Evolutionary conservation across 345 rosid genomes (phyloP), one percentile per base, ranked within the genome.

Genomic region (Gossypium anomalum): DNA sequence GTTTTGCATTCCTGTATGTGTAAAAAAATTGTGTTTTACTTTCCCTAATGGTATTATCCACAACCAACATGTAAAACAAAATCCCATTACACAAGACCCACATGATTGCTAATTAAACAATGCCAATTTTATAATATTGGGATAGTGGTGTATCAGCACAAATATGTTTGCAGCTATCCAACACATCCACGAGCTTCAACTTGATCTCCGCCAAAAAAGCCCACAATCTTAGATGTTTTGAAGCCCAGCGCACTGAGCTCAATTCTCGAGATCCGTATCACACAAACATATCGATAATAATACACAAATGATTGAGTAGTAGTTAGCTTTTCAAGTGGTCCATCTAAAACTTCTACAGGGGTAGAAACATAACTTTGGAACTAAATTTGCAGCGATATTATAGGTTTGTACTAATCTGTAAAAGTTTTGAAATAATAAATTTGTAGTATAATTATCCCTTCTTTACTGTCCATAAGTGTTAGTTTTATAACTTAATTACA

Each of bases 191-290:
- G 0, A 34, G 38, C 38, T 34, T 70, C 95, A 88, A 85, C 98
- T 92, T 20, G 90, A 45, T 56, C 88, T 85, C 67, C 89, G 96
- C 2, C 93, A 87, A 73, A 91, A 91, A 91, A 78, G 71, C 82
- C 44, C 85, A 87, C 85, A 91, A 94, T 74, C 98, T 94, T 67
- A 87, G 91, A 82, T 98, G 94, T 29, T 95, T 91, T 16, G 95
- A 94, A 78, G 98, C 98, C 63, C 97, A 92, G 80, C 91, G 96
- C 27, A 92, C 92, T 57, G 97, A 89, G 55, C 92, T 94, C 78
- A 94, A 94, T 82, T 89, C 97, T 16, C 72, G 89, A 93, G 98
- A 89, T 91, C 48, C 93, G 94, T 44, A 83, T 91, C 70, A 93
- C 90, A 29, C 89, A 91, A 57, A 89, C 93, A 15, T 93, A 86